Evolutionary conservation across 75 land plant genomes (phyloP), one percentile per base, ranked within the genome.

Genomic region (Larix kaempferi): DNA sequence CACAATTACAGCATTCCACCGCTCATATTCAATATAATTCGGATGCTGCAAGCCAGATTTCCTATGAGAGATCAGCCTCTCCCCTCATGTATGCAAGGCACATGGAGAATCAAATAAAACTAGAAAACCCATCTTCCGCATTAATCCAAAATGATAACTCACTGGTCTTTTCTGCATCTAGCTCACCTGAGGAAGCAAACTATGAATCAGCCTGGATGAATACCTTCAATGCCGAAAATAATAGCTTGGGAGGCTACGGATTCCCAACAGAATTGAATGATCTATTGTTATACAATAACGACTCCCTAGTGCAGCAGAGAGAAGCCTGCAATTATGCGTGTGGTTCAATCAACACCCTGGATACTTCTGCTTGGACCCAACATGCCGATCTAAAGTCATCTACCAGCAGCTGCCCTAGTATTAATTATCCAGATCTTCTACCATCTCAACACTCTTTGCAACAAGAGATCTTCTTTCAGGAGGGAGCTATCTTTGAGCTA

Each of bases 401-500:
- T n/a, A 35, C 44, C n/a, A 3, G 4, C 44, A 41, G 73, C 65
- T 37, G 54, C 54, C 54, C 54, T 1, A 49, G 54, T 49, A 49
- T 49, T 49, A n/a, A 21, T 35, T 69, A 69, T 69, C 52, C 73
- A 7, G 21, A 69, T 44, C 21, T 44, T 69, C 41, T 69, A 23
- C 73, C 73, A 69, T 69, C 73, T n/a, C 23, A 69, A 41, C 21
- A 69, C 22, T 41, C 23, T 14, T 21, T 65, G 39, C 69, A 65
- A 41, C 52, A 69, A 39, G 73, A 37, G 25, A 69, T 69, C 11
- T 41, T 29, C 22, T 69, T 29, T 10, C 73, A 41, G 73, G 73
- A 69, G 73, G 73, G 73, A 41, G 54, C 54, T 8, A 41, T 69
- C 23, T 69, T 41, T 21, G 73, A 69, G 10, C n/a, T 69, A 69